phyloP scores from a whole-genome alignment of 495 filamentous ascomycete genomes.

The Talaromyces thailandensis region DNA sequence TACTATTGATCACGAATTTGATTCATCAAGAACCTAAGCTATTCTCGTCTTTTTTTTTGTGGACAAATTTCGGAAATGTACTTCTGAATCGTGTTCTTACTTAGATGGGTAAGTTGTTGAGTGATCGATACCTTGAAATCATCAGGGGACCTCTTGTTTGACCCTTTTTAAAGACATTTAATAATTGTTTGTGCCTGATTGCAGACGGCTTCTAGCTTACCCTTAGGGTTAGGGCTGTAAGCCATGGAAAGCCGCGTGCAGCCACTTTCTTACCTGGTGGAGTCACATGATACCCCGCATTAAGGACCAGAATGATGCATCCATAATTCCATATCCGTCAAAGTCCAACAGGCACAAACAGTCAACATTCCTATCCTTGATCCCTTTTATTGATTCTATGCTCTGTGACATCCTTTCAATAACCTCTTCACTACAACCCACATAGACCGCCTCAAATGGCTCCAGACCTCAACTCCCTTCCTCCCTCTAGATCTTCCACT shows the following conservation, averaged over 20 bases:
- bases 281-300: conserved; percentile 5
- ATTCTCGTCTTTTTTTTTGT: too few species aligned
- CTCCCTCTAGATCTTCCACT: conserved; percentile 49
- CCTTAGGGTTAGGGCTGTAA: neutral
- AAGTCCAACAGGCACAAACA: neutral
- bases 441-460: conserved; percentile 32
- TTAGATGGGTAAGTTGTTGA: too few species aligned
- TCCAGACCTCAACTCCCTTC: conserved; percentile 71
- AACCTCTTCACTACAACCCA: neutral
- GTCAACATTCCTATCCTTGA: neutral
- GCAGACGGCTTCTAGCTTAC: too few species aligned
- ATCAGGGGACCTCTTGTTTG: too few species aligned
- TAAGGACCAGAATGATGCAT: neutral
- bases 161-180: too few species aligned
- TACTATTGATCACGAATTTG: neutral
- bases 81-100: too few species aligned
- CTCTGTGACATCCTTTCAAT: neutral
- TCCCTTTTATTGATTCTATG: neutral
- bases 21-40: too few species aligned
- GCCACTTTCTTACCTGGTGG: neutral
- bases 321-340: neutral
- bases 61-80: too few species aligned
- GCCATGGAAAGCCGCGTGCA: neutral
- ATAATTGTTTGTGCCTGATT: too few species aligned
- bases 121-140: too few species aligned